Evolutionary conservation across 2,329 filamentous ascomycete species (phyloP), one percentile per base, ranked within the genome.

Genomic region (Aspergillus pseudoterreus): DNA sequence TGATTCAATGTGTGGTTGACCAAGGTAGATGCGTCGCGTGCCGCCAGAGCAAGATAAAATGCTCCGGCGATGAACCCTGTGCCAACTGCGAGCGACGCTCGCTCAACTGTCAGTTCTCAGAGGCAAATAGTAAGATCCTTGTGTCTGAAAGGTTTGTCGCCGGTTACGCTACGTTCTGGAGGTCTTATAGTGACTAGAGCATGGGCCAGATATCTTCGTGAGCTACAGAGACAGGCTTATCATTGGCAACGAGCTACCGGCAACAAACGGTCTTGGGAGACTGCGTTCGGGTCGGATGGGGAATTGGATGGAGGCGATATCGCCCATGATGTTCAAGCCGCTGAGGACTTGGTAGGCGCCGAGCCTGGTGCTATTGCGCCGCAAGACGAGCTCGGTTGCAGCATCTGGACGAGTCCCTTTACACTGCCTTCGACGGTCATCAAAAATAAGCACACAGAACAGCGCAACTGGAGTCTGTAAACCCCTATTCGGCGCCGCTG

Each of bases 1-100:
- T 6, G 27, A 30, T 11, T 30, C 14, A 15, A 8, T 4, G 4
- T 17, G 14, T 17, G 17, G 22, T 42, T 50, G 17, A 41, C 44
- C 17, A 32, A 30, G 24, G 17, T 33, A 60, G 57, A 30, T 60
- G 56, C 35, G 35, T 57, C 21, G 49, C 57, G 44, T 76, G 73
- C 53, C 69, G 73, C 4, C 64, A 66, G 50, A 71, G 71, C 52
- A 74, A 75, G 56, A 72, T 74, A 46, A 69, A 69, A 58, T 74
- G 72, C 58, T 68, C 70, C 8, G 71, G 71, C 19, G 50, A 58
- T n/a, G 57, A 66, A 30, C 72, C 71, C 5, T 75, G 72, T 53
- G 62, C 36, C 17, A 58, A 58, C 47, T 60, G 57, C 35, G 52
- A 54, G n/a, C 48, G 57, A 21, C 56, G 57, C 8, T 11, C 45